These are phyloP conservation scores for Sporothrix phasma DNA, from an alignment of 2,329 filamentous ascomycete species.

Conservation along the genomic window DNA sequence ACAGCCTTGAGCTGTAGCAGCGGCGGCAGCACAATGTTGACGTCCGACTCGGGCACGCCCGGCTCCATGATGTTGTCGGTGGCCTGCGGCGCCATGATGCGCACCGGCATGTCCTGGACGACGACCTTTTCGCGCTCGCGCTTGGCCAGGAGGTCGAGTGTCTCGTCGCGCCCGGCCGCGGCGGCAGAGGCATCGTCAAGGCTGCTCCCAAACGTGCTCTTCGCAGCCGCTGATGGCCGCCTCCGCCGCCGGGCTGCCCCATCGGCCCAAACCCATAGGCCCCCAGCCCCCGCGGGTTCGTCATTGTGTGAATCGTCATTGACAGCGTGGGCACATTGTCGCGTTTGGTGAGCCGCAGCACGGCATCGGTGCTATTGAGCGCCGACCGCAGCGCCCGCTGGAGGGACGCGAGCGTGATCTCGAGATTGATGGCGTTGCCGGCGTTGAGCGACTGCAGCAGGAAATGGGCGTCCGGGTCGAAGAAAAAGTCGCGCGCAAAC, in stretches of 20 bases:
- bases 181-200: slow-evolving; percentile 19
- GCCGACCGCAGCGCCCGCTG: slow-evolving; percentile 89
- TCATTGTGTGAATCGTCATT: slow-evolving; percentile 77
- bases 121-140: slow-evolving; percentile 82
- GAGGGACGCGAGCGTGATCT: slow-evolving; percentile 79
- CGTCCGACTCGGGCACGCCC: slow-evolving; percentile 79
- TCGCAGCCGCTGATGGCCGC: slow-evolving; percentile 20
- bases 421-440: slow-evolving; percentile 88
- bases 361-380: slow-evolving; percentile 67
- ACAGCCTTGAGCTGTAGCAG: slow-evolving; percentile 85
- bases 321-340: slow-evolving; percentile 77
- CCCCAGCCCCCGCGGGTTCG: slow-evolving; percentile 36
- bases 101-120: slow-evolving; percentile 91
- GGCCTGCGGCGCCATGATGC: slow-evolving; percentile 70
- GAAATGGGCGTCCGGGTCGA: slow-evolving; percentile 66
- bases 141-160: slow-evolving; percentile 45
- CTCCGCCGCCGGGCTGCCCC: slow-evolving; percentile 23
- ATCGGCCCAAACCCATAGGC: slow-evolving; percentile 28
- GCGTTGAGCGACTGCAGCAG: slow-evolving; percentile 78
- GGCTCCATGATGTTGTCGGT: slow-evolving; percentile 96
- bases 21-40: slow-evolving; percentile 83
- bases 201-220: slow-evolving; percentile 33
- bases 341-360: slow-evolving; percentile 85
- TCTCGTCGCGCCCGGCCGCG: slow-evolving; percentile 29
- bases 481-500: slow-evolving; percentile 59